Evolutionary conservation across 2,329 filamentous ascomycete genomes (phyloP), one percentile per base, ranked within the genome.

Genomic region (Coniella lustricola): DNA sequence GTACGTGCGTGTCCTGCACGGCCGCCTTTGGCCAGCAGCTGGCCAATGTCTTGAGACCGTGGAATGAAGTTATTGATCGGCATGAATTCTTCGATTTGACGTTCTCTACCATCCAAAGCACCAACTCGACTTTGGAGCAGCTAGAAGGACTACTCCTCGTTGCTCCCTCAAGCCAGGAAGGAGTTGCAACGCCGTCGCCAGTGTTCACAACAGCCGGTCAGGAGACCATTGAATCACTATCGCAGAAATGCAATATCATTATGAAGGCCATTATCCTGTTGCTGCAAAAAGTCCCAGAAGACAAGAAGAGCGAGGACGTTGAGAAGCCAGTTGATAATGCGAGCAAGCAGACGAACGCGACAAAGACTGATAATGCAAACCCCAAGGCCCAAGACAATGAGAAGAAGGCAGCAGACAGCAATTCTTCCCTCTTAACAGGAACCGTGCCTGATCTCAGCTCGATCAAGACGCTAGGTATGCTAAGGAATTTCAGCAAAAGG

Each of bases 1-100:
- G 36, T 14, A 20, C 37, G n/a, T 51, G 45, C 12, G 14, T 51
- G n/a, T 34, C 34, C 10, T 47, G 37, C 17, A 42, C 37, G 13
- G 31, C 29, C 17, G 46, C 46, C n/a, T 49, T 46, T 41, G 45
- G 49, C 41, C 49, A 43, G 34, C 47, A 45, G 29, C 32, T 51
- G n/a, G 45, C 41, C 4, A 45, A 41, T 18, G 18, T 51, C 21
- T 18, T 49, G 12, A 39, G 44, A 4, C 22, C 16, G 3, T 37
- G 40, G 39, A n/a, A 10, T 4, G 33, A 37, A 4, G 14, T 50
- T 4, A 18, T 25, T 4, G n/a, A 17, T 8, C 20, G 3, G 4
- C 18, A 33, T 3, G 4, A 4, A 2, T 12, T 16, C 9, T 13
- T 39, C 4, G 14, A 13, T 5, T 2, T 4, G 1, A 3, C 43